Percentiles rank a stretch among this genome's conserved stretches.
Conservation (phyloP, 768 basidiomycete species). For the Peribolospora kevripleyi region DNA sequence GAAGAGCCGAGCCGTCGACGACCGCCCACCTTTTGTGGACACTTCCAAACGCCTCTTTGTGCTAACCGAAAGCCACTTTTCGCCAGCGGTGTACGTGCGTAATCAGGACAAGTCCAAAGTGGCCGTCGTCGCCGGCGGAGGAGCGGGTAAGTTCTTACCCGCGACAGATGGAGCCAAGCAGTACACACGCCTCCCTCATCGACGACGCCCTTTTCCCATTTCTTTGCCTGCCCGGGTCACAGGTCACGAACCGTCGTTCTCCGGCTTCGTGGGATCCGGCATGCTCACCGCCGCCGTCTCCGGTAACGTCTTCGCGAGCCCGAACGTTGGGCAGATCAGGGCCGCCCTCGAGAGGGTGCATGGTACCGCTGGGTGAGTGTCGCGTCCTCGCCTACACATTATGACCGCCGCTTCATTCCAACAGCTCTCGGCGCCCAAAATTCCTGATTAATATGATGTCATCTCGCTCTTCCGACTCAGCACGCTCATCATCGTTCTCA, state of each 20-base stretch:
- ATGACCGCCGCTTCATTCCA: too few species aligned
- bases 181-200: neutral
- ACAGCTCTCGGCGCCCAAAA: neutral
- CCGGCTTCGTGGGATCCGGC: constrained; percentile 67
- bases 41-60: too few species aligned
- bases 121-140: constrained; percentile 57
- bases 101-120: constrained; percentile 21
- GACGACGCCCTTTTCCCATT: neutral
- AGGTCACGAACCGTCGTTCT: constrained; percentile 75
- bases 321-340: constrained; percentile 60
- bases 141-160: constrained; percentile 21
- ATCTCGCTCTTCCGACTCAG: neutral
- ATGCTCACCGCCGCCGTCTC: constrained; percentile 64
- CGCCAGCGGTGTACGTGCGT: neutral
- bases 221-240: constrained; percentile 7
- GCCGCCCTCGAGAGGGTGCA: constrained; percentile 36
- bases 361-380: neutral
- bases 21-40: constrained; percentile 1
- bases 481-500: constrained; percentile 1
- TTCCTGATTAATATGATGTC: neutral
- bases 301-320: constrained; percentile 74
- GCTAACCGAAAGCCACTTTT: too few species aligned
- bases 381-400: too few species aligned
- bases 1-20: neutral
- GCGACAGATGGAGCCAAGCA: too few species aligned